Percentiles rank a stretch among this genome's conserved stretches.
phyloP scores from a whole-genome alignment of 2,329 filamentous ascomycete species.

The Diplodia sapinea region DNA sequence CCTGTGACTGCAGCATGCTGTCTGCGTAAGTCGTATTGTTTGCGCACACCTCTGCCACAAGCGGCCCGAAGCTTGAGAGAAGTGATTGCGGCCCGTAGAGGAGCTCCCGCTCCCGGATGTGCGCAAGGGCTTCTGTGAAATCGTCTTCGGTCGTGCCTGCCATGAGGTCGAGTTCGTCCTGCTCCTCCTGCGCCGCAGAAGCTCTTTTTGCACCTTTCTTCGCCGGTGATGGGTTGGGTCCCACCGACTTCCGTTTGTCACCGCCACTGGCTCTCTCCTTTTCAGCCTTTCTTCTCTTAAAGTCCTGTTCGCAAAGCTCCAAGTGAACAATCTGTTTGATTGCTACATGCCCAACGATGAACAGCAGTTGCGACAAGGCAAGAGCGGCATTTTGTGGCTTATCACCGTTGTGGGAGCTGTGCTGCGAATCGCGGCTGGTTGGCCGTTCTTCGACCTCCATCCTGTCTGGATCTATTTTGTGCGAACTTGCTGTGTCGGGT shows the following conservation, averaged over 20 bases:
- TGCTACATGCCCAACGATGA: conserved; percentile 93
- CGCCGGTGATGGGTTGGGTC: conserved; percentile 39
- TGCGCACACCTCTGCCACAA: conserved; percentile 91
- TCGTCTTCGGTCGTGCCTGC: conserved; percentile 95
- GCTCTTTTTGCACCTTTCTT: conserved; percentile 52
- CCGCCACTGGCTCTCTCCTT: conserved; percentile 67
- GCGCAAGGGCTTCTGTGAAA: conserved; percentile 84
- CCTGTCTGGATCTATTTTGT: conserved; percentile 21
- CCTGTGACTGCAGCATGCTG: conserved; percentile 87
- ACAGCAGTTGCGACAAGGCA: conserved; percentile 85
- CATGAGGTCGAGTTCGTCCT: conserved; percentile 93
- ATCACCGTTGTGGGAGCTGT: conserved; percentile 32
- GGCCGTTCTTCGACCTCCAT: conserved; percentile 35
- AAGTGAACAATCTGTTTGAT: conserved; percentile 99
- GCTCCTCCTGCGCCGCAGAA: conserved; percentile 66
- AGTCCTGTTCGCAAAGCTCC: conserved; percentile 95
- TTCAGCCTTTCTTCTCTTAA: conserved; percentile 93
- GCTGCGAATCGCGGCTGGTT: conserved; percentile 18
- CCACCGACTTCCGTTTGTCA: conserved; percentile 43
- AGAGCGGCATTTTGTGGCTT: conserved; percentile 72
- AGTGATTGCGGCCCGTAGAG: conserved; percentile 83
- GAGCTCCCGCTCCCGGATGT: conserved; percentile 83
- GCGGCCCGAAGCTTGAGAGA: conserved; percentile 85
- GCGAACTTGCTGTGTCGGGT: conserved; percentile 14
- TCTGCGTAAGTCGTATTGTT: conserved; percentile 94